Conservation (phyloP, 768 basidiomycete species). For the Rhizopogon vinicolor region DNA sequence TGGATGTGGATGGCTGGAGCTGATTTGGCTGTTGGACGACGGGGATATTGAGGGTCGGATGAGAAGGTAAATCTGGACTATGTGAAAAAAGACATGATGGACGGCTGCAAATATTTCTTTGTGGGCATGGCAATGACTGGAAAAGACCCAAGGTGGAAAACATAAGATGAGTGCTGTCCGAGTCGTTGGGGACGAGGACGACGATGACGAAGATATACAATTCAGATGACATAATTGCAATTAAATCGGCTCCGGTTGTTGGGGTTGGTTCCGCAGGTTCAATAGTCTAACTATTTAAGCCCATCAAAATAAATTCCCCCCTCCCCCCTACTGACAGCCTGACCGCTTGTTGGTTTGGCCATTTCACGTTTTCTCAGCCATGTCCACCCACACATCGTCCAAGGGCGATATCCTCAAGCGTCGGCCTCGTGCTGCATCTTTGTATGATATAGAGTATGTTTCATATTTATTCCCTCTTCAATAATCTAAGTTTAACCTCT, state of each 20-base stretch:
- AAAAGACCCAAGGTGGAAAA: slow-evolving; percentile 62
- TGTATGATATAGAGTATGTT: slow-evolving; percentile 25
- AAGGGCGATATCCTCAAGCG: slow-evolving; percentile 5
- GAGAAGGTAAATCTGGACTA: slow-evolving; percentile 29
- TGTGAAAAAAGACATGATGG: slow-evolving; percentile 68
- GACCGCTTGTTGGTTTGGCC: no score
- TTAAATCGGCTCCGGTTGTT: no score
- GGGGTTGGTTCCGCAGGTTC: no score
- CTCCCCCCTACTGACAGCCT: neutral
- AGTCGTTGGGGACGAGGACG: neutral
- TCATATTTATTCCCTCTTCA: neutral
- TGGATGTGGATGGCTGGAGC: slow-evolving; percentile 4
- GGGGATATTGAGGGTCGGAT: slow-evolving; percentile 35
- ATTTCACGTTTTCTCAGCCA: neutral
- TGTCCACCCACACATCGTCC: neutral
- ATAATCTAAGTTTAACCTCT: slow-evolving; percentile 3
- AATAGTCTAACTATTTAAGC: neutral
- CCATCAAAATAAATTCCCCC: no score
- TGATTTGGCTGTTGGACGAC: slow-evolving; percentile 24
- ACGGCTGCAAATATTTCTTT: slow-evolving; percentile 41
- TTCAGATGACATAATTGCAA: neutral
- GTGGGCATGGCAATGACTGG: slow-evolving; percentile 56
- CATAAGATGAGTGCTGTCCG: slow-evolving; percentile 34
- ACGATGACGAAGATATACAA: no score
- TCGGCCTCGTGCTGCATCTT: slow-evolving; percentile 2